A percentile compares a stretch with the other conserved stretches of the same genome.
phyloP scores from a whole-genome alignment of 2,329 filamentous ascomycete species.

The Pseudogymnoascus sp. region DNA sequence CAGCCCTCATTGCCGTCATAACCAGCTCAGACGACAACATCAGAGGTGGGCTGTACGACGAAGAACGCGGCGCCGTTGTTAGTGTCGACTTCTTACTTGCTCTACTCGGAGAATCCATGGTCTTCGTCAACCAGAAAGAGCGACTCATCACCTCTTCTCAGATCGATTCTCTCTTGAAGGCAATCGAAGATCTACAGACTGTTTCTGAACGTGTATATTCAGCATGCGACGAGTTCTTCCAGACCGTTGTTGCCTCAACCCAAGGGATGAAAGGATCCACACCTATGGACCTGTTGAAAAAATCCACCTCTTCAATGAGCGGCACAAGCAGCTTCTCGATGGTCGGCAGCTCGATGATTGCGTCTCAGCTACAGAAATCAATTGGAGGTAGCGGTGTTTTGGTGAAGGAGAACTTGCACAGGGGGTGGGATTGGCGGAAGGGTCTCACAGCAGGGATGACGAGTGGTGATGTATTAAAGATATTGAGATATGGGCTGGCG shows the following conservation, averaged over 20 bases:
- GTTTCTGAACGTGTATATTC: conserved; percentile 66
- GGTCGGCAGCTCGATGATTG: conserved; percentile 67
- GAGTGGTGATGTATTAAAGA: conserved; percentile 64
- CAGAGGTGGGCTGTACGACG: conserved; percentile 82
- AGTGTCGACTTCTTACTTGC: conserved; percentile 81
- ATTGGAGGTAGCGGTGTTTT: conserved; percentile 49
- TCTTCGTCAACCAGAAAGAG: conserved; percentile 62
- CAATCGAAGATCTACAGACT: conserved; percentile 73
- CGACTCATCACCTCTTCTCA: conserved; percentile 62
- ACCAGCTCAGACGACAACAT: conserved; percentile 85
- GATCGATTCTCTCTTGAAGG: conserved; percentile 68
- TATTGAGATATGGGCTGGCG: conserved; percentile 67
- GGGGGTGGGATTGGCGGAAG: conserved; percentile 69
- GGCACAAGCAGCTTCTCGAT: conserved; percentile 55
- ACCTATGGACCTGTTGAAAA: conserved; percentile 62
- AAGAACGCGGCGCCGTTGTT: conserved; percentile 71
- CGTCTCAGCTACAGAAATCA: conserved; percentile 55
- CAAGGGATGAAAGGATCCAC: conserved; percentile 57
- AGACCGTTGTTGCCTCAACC: conserved; percentile 65
- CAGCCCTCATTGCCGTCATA: conserved; percentile 75
- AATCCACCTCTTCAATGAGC: conserved; percentile 49
- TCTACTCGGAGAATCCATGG: conserved; percentile 74
- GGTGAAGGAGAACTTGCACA: conserved; percentile 41
- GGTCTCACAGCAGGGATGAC: conserved; percentile 51
- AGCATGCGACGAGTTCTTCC: conserved; percentile 72